Evolutionary conservation across 2,329 filamentous ascomycete species (phyloP).

Genomic region (Fusarium pseudocircinatum): DNA sequence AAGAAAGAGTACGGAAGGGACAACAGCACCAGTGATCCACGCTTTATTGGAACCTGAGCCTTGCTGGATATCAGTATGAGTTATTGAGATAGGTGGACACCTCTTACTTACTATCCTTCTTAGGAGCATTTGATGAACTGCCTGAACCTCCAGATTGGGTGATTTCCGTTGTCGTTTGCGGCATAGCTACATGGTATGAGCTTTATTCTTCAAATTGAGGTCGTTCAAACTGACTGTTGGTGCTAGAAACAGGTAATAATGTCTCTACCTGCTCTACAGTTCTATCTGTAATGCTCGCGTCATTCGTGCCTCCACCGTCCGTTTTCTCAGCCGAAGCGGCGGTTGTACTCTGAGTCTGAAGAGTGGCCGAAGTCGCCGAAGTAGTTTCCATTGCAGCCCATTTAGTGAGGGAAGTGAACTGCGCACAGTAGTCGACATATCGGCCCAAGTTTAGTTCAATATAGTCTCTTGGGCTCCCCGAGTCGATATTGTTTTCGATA

Average conservation of each 20-base stretch:
- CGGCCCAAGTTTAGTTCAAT: neutral
- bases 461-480: neutral
- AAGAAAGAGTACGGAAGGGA: neutral
- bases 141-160: fast-evolving
- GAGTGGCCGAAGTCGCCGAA: neutral
- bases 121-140: fast-evolving
- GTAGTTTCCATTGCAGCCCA: neutral
- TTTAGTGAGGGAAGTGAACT: neutral
- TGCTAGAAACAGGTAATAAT: neutral
- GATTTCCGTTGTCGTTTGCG: neutral
- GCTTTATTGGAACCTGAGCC: neutral
- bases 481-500: neutral
- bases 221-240: neutral
- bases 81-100: neutral
- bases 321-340: fast-evolving
- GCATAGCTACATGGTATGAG: neutral
- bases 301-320: fast-evolving
- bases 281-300: too few species aligned
- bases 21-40: neutral
- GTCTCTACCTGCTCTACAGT: neutral
- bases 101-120: fast-evolving
- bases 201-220: neutral
- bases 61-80: neutral
- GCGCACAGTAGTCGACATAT: neutral
- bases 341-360: neutral